Evolutionary conservation across 441 rosid species (phyloP), one percentile per base, ranked within the genome.

Genomic region (Breynia disticha): DNA sequence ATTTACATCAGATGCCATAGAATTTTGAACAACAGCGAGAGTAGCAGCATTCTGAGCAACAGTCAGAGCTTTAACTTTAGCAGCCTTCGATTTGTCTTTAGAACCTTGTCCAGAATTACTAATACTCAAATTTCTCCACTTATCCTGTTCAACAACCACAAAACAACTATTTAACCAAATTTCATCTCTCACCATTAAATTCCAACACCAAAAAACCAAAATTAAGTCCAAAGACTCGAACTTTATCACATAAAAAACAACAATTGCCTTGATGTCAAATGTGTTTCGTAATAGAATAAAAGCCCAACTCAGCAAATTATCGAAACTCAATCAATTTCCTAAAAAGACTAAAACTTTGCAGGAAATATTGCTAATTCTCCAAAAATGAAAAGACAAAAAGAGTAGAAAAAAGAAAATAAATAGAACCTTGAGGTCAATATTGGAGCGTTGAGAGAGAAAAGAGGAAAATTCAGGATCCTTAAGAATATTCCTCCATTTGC

Each of bases 401-500:
- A 19, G 35, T 38, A 55, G 43, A 24, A 9, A 48, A 19, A 21
- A 32, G 12, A 45, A n/a, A 10, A 15, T 1, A 41, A 18, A 45
- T 50, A 37, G 52, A 16, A 82, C 95, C 93, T 89, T 89, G 75
- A 89, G 95, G 75, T 89, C 95, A 64, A 86, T 82, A 64, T 89
- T 89, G 67, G 95, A 83, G 56, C 95, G 97, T 24, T 71, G 57
- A 63, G 59, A 68, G 74, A 89, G 93, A 56, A 37, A 73, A 68
- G 78, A 70, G 50, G 87, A 56, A 48, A 89, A 89, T 4, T 86
- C 90, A 2, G 95, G 85, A 67, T 89, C 95, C 55, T 75, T 81
- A 72, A 81, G 87, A 46, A 89, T 89, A 71, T 83, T 83, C 75
- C 86, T 86, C 97, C 97, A 89, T 68, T 84, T 89, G 0, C 97